These are phyloP conservation scores for Knufia petricola DNA, from an alignment of 2,329 filamentous ascomycete species.

Conservation along the genomic window DNA sequence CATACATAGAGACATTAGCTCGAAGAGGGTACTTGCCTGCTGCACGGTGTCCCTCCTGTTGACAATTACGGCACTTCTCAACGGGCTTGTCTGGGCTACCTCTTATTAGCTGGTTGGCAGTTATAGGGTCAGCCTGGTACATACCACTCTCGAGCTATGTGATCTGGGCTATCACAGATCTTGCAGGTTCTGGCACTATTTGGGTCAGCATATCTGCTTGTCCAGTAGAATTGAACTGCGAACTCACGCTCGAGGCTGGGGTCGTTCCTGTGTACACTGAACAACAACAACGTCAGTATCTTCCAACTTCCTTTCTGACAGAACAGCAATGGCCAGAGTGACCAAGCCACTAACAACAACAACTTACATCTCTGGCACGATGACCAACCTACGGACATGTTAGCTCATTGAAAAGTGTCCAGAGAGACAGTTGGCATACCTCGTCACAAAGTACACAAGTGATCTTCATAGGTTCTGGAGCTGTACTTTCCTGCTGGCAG, in stretches of 20 bases:
- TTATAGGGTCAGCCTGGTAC: constrained; percentile 29
- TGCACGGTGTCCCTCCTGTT: not conserved
- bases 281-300: not conserved
- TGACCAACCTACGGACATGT: too few relatives aligned
- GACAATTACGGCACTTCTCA: not conserved
- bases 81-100: constrained; percentile 11
- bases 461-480: constrained; percentile 34
- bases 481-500: constrained; percentile 40
- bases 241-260: constrained; percentile 9
- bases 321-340: too few relatives aligned
- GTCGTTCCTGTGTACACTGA: constrained; percentile 23
- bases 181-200: constrained; percentile 17
- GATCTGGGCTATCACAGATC: constrained; percentile 20
- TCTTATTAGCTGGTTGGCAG: constrained; percentile 32
- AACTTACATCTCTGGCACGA: too few relatives aligned
- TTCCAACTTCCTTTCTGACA: not conserved
- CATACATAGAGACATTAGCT: constrained; percentile 1
- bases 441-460: constrained; percentile 41
- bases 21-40: not conserved
- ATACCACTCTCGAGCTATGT: constrained; percentile 37
- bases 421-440: constrained; percentile 29
- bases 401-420: constrained; percentile 11
- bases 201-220: too few relatives aligned
- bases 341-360: too few relatives aligned
- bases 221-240: not conserved